Base-by-base conservation (phyloP, 768 basidiomycete genomes). In the Tulasnella calospora region DNA sequence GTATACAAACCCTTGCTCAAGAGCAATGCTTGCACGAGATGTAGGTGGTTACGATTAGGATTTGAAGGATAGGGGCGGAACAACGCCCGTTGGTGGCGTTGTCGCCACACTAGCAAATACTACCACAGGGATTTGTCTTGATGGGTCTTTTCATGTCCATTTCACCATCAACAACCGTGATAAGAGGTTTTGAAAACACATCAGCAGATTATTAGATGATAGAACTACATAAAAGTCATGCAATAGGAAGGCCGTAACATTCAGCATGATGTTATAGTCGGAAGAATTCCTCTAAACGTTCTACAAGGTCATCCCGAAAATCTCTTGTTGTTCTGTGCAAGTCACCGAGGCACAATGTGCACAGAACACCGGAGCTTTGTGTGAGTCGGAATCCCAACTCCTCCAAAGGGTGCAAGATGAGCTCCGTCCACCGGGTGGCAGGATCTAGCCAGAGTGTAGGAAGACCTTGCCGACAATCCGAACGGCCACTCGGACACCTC, bases 381-480 rank as follows among this genome's bases (percentile, higher is more conserved):
- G 30, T 35, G 8, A 67, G 30, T 6, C 61, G n/a, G 30, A 67
- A 67, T 35, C 19, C 61, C 33, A 67, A 21, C 17, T 71, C 71
- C 38, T 72, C 71, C n/a, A 72, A 46, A n/a, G 71, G 71, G 21
- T 40, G 71, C 19, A 72, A 46, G 12, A 72, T 3, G n/a, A 72
- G 44, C 30, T 36, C 36, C 38, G 35, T 17, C 71, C 71, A 72
- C 71, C 71, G 10, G 35, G 21, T 35, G 36, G 35, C 33, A 15
- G 71, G 71, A 35, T 72, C 44, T 5, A 35, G 23, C 71, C 71
- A 72, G 38, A 46, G 23, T 6, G 61, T 41, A n/a, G 38, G 44
- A 72, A 40, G 71, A 33, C 71, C 71, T 27, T 46, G 36, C 36
- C 27, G 71, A 41, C 61, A 67, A 67, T 35, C 27, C 30, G 30